Base-by-base conservation (phyloP, 805 yeast species). In the Lachancea waltii region DNA sequence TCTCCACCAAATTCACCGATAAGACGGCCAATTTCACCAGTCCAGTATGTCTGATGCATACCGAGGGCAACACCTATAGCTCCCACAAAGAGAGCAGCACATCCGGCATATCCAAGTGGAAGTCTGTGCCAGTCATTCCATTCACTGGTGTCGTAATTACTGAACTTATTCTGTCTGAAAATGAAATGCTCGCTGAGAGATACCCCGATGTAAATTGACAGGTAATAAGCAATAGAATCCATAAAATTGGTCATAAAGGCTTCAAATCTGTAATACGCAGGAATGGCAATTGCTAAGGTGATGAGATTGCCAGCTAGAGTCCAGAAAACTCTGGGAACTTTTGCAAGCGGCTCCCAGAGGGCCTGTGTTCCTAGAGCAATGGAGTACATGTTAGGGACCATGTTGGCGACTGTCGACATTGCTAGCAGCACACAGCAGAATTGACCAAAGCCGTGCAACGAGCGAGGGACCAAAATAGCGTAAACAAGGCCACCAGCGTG, bases 331-430 rank as follows among this genome's bases (percentile, higher is more conserved):
- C 96, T 77, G 55, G 96, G 97, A 42, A 89, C 68, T 54, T 69
- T 74, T 29, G 77, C 69, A 54, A 87, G 74, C 46, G 75, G 77
- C 41, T 82, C 75, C 83, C 90, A 83, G 51, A 83, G 67, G 30
- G 92, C 77, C 67, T 89, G 97, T 23, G 87, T 86, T 47, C 87
- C 79, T 54, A 89, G 70, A 28, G 86, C 89, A 53, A 86, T 75
- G 18, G 97, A 85, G 70, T 89, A 89, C 82, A 86, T 79, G 69
- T 86, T 87, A 63, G 96, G 96, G 61, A 87, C 77, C 68, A 85
- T 87, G 71, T 85, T 86, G 48, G 95, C 80, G 40, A 89, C 81
- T 21, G 95, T 85, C 22, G 95, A 85, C 48, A 89, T 65, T n/a
- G 95, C 85, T 47, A 89, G 68, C 14, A 89, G 21, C 22, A 89